Base-by-base conservation (phyloP, 352 stramenopile genomes). In the Pythium plurisporium region DNA sequence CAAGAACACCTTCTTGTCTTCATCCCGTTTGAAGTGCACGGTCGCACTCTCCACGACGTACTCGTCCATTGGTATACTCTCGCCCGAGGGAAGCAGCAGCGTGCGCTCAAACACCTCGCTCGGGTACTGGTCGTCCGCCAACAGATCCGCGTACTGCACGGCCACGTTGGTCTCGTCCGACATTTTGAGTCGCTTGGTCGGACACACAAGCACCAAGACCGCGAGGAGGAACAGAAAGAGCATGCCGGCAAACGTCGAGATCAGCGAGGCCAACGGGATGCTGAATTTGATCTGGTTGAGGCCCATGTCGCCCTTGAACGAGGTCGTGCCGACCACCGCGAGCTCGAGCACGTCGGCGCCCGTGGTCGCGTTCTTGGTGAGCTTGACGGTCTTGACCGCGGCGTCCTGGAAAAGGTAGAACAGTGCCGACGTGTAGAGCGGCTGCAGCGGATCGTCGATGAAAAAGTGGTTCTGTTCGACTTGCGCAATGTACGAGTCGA, bases 201-300 rank as follows among this genome's bases (percentile, higher is more conserved):
- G 73, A 4, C 63, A 67, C 14, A 69, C 9, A 15, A 82, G 25
- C 17, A 71, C 54, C 0, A 76, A 6, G 26, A 59, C 60, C 1
- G 50, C 49, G 14, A 76, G 54, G 9, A 69, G 25, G 22, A 79
- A 33, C 2, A 86, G 33, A 1, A 81, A 36, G 5, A n/a, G 56
- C 1, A 80, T 62, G 4, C 72, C 75, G 14, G 71, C 53, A 34
- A 74, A 77, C 10, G 75, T 80, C 14, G 72, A 72, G 42, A 79
- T 63, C 1, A 70, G 53, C 7, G 73, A 79, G 27, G 52, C 65
- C 0, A 73, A 20, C 2, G 61, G 61, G 23, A 68, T 59, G 20
- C 40, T 60, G 46, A 64, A 59, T 15, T 50, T 46, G 61, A 68
- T 64, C 4, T 59, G 42, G 27, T 59, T 34, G 17, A 33, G 37